A percentile compares a stretch with the other conserved stretches of the same genome.
Conservation (phyloP, 306 rosid species). For the Medicago arabica region DNA sequence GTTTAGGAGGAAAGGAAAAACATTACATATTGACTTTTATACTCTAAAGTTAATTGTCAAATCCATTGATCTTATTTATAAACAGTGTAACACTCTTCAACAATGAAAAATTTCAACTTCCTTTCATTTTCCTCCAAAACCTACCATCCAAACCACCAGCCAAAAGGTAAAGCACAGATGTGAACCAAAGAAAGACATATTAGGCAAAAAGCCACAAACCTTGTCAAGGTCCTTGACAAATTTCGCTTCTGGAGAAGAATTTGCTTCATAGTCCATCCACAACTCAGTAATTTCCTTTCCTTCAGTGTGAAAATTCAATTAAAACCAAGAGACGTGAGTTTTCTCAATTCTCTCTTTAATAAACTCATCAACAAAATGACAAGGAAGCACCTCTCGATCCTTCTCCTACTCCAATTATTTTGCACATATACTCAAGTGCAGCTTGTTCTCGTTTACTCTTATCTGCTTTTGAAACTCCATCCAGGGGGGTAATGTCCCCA, state of each 20-base stretch:
- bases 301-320: constrained; percentile 45
- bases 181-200: constrained; percentile 36
- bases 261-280: constrained; percentile 88
- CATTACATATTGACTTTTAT: background rate
- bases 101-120: background rate
- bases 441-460: constrained; percentile 68
- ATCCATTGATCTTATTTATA: background rate
- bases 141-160: background rate
- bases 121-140: background rate
- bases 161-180: background rate
- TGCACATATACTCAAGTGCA: constrained; percentile 87
- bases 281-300: constrained; percentile 80
- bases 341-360: constrained; percentile 10
- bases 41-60: background rate
- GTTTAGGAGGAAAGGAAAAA: background rate
- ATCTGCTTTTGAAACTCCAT: constrained; percentile 79
- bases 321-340: constrained; percentile 35
- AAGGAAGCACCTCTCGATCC: constrained; percentile 70
- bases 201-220: constrained; percentile 43
- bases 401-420: constrained; percentile 90
- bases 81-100: background rate
- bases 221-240: constrained; percentile 92
- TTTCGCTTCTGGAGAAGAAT: constrained; percentile 85
- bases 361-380: constrained; percentile 25
- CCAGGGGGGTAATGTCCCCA: constrained; percentile 83